A percentile compares a stretch with the other conserved stretches of the same genome.
phyloP scores from a whole-genome alignment of 306 rosid species.

The Cicer chorassanicum region DNA sequence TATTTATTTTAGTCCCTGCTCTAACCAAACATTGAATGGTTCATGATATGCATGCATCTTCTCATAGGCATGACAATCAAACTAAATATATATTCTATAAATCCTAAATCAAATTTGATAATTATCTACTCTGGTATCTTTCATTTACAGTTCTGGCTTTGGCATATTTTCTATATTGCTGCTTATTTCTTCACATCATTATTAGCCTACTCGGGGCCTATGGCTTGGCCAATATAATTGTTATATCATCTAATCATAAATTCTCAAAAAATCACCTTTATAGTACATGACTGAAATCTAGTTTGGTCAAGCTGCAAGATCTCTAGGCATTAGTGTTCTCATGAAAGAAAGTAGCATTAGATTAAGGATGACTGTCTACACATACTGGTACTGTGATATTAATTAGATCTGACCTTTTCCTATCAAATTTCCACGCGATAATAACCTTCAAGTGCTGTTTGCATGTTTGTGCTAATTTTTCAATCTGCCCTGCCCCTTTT shows the following conservation, averaged over 20 bases:
- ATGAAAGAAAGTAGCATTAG: no score
- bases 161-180: neutral
- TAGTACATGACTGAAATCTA: no score
- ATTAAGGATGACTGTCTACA: no score
- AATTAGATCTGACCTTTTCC: no score
- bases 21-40: slow-evolving; percentile 20
- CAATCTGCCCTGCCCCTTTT: neutral
- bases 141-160: neutral
- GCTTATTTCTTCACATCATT: no score
- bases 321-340: no score
- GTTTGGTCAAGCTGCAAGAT: no score
- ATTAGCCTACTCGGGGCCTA: no score
- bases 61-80: slow-evolving; percentile 1
- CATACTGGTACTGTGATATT: no score
- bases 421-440: slow-evolving; percentile 5
- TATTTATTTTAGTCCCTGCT: slow-evolving; percentile 7
- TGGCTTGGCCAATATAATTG: no score
- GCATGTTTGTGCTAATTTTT: slow-evolving; percentile 21
- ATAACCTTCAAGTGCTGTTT: slow-evolving; percentile 7
- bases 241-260: no score
- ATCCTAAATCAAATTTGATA: slow-evolving; percentile 32
- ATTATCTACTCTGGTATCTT: slow-evolving; percentile 9
- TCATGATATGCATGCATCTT: slow-evolving; percentile 8
- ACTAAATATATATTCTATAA: slow-evolving; percentile 5
- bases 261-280: no score